These are phyloP conservation scores for Petunia secreta DNA, from an alignment of 257 asterid genomes.

Conservation along the genomic window DNA sequence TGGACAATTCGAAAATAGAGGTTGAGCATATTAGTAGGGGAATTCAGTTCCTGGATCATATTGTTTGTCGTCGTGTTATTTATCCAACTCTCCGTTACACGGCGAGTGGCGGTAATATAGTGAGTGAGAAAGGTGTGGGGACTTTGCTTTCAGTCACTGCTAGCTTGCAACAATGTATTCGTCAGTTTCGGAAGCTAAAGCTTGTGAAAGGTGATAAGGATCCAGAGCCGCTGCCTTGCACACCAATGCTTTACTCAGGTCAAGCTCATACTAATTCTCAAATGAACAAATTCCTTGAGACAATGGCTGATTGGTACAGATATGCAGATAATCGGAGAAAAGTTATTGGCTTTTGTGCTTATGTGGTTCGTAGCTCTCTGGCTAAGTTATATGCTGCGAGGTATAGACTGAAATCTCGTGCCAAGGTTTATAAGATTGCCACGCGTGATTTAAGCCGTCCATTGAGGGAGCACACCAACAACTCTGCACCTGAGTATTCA, in stretches of 20 bases:
- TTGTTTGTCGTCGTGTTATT: constrained; percentile 77
- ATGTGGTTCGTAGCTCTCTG: constrained; percentile 90
- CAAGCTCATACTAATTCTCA: constrained; percentile 97
- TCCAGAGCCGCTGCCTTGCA: constrained; percentile 97
- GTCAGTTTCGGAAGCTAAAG: constrained; percentile 72
- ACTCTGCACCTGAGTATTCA: constrained; percentile 90
- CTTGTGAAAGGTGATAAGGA: constrained; percentile 88
- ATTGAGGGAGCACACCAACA: constrained; percentile 70
- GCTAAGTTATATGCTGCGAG: constrained; percentile 95
- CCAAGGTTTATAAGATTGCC: constrained; percentile 92
- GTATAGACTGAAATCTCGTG: constrained; percentile 90
- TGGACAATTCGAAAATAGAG: constrained; percentile 82
- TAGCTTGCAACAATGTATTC: constrained; percentile 80
- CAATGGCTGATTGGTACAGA: constrained; percentile 97
- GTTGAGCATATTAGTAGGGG: constrained; percentile 90
- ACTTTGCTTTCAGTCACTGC: constrained; percentile 92
- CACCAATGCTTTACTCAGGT: constrained; percentile 94
- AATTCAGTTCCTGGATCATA: constrained; percentile 83
- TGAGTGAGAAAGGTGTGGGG: constrained; percentile 88
- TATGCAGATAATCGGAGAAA: constrained; percentile 93
- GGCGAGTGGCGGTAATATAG: constrained; percentile 76
- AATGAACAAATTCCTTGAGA: constrained; percentile 89
- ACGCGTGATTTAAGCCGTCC: constrained; percentile 82
- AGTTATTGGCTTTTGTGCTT: constrained; percentile 91
- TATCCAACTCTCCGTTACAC: constrained; percentile 93